A percentile compares a stretch with the other conserved stretches of the same genome.
These are phyloP conservation scores for Acanthamoeba quina DNA, from an alignment of 208 protist species.

Conservation along the genomic window DNA sequence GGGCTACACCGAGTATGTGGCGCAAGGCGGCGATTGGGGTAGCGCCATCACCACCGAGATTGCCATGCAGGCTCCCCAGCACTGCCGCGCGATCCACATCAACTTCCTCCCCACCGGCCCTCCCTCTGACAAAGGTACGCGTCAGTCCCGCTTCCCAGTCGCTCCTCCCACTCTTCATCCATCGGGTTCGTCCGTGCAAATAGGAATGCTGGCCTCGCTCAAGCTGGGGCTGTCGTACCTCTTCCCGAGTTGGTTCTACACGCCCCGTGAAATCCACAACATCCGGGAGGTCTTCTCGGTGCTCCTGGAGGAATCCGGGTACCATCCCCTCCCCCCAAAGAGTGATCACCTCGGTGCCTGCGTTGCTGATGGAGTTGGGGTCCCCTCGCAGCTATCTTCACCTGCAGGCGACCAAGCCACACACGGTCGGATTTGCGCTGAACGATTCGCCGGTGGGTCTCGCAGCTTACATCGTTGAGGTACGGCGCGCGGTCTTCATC, in stretches of 20 bases:
- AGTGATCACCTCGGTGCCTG: no score
- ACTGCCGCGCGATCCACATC: conserved; percentile 45
- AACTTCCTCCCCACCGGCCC: conserved; percentile 27
- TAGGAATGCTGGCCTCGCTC: background rate
- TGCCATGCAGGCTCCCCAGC: conserved; percentile 1
- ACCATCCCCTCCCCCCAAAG: no score
- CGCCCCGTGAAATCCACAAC: background rate
- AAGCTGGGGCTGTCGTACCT: conserved; percentile 21
- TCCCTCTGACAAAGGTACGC: background rate
- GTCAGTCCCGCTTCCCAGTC: background rate
- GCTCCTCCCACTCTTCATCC: no score
- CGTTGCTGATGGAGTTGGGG: background rate
- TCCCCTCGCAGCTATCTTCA: background rate
- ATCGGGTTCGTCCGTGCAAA: no score
- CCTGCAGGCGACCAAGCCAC: background rate
- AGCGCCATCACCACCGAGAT: conserved; percentile 28
- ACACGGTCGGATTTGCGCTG: conserved; percentile 47
- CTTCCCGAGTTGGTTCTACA: conserved; percentile 24
- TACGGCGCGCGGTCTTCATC: background rate
- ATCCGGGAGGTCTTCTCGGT: background rate
- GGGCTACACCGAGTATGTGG: background rate
- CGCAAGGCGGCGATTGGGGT: conserved; percentile 66
- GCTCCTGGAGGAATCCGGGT: background rate
- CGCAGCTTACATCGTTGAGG: conserved; percentile 61
- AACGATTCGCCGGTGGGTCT: conserved; percentile 72